Evolutionary conservation across 108 stramenopile genomes (phyloP), one percentile per base, ranked within the genome.

Genomic region (Skeletonema marinoi): DNA sequence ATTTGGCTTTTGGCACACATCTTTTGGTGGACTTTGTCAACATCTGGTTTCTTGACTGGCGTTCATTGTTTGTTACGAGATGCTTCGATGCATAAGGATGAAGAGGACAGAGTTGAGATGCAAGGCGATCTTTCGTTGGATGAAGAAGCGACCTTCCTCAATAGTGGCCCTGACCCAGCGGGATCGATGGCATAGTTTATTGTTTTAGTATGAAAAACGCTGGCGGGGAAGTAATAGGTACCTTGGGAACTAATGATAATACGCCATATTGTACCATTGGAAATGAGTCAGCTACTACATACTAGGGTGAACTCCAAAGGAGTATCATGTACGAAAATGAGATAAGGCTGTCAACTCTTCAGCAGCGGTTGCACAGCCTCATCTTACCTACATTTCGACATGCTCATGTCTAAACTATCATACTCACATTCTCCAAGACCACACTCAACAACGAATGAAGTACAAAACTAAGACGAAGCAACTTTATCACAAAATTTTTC

Each of bases 71-170:
- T 88, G 21, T 78, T 96, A 33, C 66, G 96, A 39, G 96, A 96
- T 78, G 96, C 96, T 0, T 85, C 83, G 19, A 90, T 96, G 92
- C 96, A 96, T 71, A 92, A 94, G 82, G 95, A 96, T 83, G 88
- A 90, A 56, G 90, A 89, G 58, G 96, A 96, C 80, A 81, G 80
- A 54, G 87, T 96, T 32, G 87, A 78, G 13, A 96, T 96, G 96
- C 81, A 81, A 36, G 95, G 96, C 32, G 96, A 96, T 77, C 63
- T 93, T 3, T 60, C 66, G 2, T 50, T 84, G 16, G 75, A 86
- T 51, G 86, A 85, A 44, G 77, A 84, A 44, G 38, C 73, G 16
- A 16, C 72, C 0, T 83, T 83, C 36, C 62, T 83, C 32, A 79
- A 75, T 74, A 70, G 54, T 60, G 54, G 54, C 6, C 9, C 19